Evolutionary conservation across 306 rosid species (phyloP), one percentile per base, ranked within the genome.

Genomic region (Dalbergia cultrata): DNA sequence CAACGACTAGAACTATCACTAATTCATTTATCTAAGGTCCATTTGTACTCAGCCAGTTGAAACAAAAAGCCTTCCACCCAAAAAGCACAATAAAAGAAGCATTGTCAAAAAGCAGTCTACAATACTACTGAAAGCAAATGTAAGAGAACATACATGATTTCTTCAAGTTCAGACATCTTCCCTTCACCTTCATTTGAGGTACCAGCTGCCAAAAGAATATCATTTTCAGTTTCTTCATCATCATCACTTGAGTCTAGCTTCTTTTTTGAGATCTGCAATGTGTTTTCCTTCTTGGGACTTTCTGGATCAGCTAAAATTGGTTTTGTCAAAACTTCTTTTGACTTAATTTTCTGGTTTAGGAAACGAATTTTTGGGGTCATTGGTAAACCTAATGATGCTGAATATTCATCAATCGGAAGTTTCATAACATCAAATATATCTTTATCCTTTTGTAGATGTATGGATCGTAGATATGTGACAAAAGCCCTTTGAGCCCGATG

Each of bases 381-480:
- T 45, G 98, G 92, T 52, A 95, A 86, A 63, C 99, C 99, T 81
- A 95, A 70, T 35, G 99, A 93, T 43, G 94, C 96, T 26, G 98
- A 86, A 87, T 82, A 93, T 31, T 88, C 84, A 26, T 93, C 93
- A 73, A 95, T 75, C 6, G 94, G 92, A 64, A 95, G 87, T 78
- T 93, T 92, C 77, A 44, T 82, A 75, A 89, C 88, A 84, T 95
- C 98, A 81, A 93, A 95, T 44, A 95, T 86, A 79, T 95, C 99
- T 83, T 79, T 95, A 77, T 95, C 96, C 89, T 90, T 91, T 72
- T 90, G 97, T 33, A 89, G 77, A 43, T 88, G 82, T 75, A 93
- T 82, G 75, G 99, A 95, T 82, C 86, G 88, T 79, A 95, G 68
- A 77, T 93, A 95, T 21, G 94, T 95, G 63, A 87, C 44, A 60